Conservation (phyloP, 2,329 filamentous ascomycete species). For the Penicillium sp. region DNA sequence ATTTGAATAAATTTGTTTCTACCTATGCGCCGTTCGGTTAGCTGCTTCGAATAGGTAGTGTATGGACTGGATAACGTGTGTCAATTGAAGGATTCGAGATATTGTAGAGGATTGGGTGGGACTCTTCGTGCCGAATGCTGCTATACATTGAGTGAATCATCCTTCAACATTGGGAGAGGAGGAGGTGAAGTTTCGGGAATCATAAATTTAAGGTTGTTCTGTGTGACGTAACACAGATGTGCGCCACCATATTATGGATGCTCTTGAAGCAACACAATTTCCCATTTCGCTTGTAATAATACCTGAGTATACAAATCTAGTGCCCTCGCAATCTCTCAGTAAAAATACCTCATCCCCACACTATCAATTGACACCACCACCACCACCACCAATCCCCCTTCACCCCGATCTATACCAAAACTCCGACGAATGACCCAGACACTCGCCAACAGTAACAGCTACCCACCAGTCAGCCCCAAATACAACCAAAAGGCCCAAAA, state of each 20-base stretch:
- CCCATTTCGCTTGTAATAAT: background rate
- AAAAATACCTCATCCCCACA: background rate
- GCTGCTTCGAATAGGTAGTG: too few species aligned
- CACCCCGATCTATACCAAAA: slow-evolving; percentile 57
- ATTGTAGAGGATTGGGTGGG: too few species aligned
- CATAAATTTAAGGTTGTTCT: background rate
- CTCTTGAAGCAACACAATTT: background rate
- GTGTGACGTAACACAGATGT: background rate
- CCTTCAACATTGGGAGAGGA: background rate
- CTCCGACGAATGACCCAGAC: slow-evolving; percentile 58
- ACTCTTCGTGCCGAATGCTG: background rate
- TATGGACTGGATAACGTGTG: too few species aligned
- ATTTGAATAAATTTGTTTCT: background rate
- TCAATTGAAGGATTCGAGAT: too few species aligned
- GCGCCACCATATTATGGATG: background rate
- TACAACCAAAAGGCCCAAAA: background rate
- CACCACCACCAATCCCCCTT: background rate
- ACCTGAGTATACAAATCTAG: background rate
- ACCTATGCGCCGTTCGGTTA: background rate
- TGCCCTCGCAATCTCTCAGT: background rate
- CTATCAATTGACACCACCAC: background rate
- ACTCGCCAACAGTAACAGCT: slow-evolving; percentile 64
- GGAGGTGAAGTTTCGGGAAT: background rate
- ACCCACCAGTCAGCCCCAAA: slow-evolving; percentile 14
- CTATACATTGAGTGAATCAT: background rate